These are phyloP conservation scores for Cladophialophora yegresii DNA, from an alignment of 2,329 filamentous ascomycete genomes.

Conservation along the genomic window DNA sequence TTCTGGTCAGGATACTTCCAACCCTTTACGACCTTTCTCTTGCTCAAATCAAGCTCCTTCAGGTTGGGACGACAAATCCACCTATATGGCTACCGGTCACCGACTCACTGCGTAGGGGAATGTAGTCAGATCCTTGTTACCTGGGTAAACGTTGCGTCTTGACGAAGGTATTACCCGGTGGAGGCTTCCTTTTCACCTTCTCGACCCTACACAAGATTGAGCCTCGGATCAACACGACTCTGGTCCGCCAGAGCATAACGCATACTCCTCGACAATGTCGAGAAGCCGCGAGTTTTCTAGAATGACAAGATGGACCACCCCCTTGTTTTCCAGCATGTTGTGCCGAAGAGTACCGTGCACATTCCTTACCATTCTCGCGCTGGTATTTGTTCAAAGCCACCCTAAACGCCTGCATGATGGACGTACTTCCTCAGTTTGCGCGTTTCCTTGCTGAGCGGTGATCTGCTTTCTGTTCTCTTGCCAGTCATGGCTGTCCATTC, in stretches of 20 bases:
- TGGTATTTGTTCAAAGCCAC: slow-evolving; percentile 22
- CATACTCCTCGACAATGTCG: background rate
- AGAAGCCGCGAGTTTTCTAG: background rate
- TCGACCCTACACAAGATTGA: background rate
- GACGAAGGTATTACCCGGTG: background rate
- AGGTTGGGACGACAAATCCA: background rate
- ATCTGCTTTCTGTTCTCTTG: slow-evolving; percentile 16
- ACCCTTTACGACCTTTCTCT: background rate
- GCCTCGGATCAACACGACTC: background rate
- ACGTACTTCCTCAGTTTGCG: slow-evolving; percentile 3
- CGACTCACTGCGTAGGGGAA: background rate
- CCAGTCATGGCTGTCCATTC: slow-evolving; percentile 30
- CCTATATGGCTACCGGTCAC: background rate
- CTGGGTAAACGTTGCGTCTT: background rate
- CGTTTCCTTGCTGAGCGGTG: slow-evolving; percentile 2
- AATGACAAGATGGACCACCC: background rate
- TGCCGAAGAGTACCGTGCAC: slow-evolving; percentile 18
- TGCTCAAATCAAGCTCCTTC: background rate
- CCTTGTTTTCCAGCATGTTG: slow-evolving; percentile 20
- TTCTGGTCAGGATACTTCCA: too few species aligned
- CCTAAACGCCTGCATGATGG: slow-evolving; percentile 17
- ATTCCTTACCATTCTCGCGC: slow-evolving; percentile 26
- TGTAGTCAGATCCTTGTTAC: too few species aligned
- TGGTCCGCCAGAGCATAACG: background rate
- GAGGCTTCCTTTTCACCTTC: background rate